Evolutionary conservation across 169 alveolate species (phyloP), one percentile per base, ranked within the genome.

Genomic region (Eimeria falciformis): DNA sequence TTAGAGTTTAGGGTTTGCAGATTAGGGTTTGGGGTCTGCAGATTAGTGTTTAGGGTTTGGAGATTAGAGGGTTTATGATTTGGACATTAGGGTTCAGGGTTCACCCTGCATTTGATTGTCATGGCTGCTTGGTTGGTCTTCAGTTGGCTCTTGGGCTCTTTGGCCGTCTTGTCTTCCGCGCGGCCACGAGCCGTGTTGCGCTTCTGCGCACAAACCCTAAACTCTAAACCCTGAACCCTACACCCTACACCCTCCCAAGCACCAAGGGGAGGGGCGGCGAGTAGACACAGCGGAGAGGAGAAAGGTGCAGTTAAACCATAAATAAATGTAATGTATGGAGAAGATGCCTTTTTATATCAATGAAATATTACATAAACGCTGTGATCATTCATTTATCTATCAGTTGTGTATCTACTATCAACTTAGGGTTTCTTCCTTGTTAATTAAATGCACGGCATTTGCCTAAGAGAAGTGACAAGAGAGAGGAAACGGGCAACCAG

Each of bases 121-220:
- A 88, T 88, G 14, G 93, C 93, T 23, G 93, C 93, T 55, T 88
- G 93, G 75, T 88, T 88, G 12, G 93, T 53, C 69, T 88, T 88
- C 73, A 88, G 82, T 56, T 88, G 93, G 25, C 88, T 71, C 82
- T 88, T 88, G 1, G 93, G 93, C 82, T 88, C 93, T 56, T 88
- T 88, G 43, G 40, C 40, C 88, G 83, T 56, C 81, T 66, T 73
- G 53, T 88, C 93, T 0, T 88, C 93, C 6, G 89, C 77, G 69
- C 93, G 93, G 17, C 77, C 53, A 2, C 93, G 93, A 33, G 93
- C 82, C 23, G 93, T 73, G 75, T 88, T 88, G 33, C 83, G 29
- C 62, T 88, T 88, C 93, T 88, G 89, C 66, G 23, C 47, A 18
- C 50, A 86, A 23, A 29, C 81, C 81, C 55, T 37, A 69, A 69